Evolutionary conservation across 2,329 filamentous ascomycete species (phyloP).

Genomic region (Aspergillus fumigatiaffinis): DNA sequence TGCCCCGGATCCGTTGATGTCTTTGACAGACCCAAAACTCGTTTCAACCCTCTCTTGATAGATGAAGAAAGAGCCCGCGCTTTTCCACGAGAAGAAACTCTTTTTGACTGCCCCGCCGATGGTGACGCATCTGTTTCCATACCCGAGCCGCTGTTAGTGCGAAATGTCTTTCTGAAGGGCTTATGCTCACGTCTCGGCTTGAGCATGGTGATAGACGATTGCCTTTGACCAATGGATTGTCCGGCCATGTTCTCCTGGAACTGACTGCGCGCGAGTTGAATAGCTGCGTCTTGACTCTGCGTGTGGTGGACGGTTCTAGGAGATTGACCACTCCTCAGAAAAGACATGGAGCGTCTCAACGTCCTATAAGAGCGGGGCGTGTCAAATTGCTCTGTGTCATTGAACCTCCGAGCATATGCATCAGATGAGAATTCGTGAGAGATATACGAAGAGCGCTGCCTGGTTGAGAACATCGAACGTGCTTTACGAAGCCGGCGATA

Average conservation of each 20-base stretch:
- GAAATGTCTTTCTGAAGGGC: slow-evolving; percentile 36
- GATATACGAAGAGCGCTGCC: slow-evolving; percentile 26
- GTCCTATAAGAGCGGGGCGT: slow-evolving; percentile 18
- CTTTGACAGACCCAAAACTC: slow-evolving; percentile 36
- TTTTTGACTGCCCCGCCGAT: slow-evolving; percentile 2
- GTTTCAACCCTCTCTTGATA: slow-evolving; percentile 40
- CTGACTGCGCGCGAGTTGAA: slow-evolving; percentile 40
- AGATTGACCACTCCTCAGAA: slow-evolving; percentile 30
- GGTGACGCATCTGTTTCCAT: slow-evolving; percentile 11
- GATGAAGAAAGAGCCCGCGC: slow-evolving; percentile 39
- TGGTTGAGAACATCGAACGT: slow-evolving; percentile 46
- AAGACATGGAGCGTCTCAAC: slow-evolving; percentile 42
- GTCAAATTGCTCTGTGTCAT: slow-evolving; percentile 1
- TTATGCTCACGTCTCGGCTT: slow-evolving; percentile 29
- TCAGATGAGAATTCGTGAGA: slow-evolving; percentile 14
- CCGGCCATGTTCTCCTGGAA: slow-evolving; percentile 28
- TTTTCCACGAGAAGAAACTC: slow-evolving; percentile 17
- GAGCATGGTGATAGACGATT: slow-evolving; percentile 20
- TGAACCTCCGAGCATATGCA: slow-evolving; percentile 4
- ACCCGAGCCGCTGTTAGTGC: slow-evolving; percentile 23
- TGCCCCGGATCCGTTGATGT: slow-evolving; percentile 15
- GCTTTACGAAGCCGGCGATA: slow-evolving; percentile 45
- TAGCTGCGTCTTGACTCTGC: slow-evolving; percentile 35
- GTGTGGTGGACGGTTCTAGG: slow-evolving; percentile 17
- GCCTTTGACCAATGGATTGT: slow-evolving; percentile 15